Base-by-base conservation (phyloP, 192 early-diverging fungal species). In the Coemansia sp. region DNA sequence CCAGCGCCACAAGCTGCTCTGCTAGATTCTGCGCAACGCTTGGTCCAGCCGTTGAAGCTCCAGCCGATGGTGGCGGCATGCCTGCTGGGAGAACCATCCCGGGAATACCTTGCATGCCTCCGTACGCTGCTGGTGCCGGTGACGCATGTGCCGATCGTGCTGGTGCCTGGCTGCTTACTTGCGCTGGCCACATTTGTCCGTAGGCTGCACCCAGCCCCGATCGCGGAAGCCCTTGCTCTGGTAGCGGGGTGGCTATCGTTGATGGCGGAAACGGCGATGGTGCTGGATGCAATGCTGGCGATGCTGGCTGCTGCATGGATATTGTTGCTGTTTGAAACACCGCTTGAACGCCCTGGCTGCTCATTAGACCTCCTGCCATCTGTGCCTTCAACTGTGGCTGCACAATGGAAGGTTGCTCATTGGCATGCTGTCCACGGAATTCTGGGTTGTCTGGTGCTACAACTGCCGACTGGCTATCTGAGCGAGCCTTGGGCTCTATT, bases 1-100 rank as follows among this genome's bases (percentile, higher is more conserved):
- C 80, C 44, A 83, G 75, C 65, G 74, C 69, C 37, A 83, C 80
- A 20, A 83, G 66, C 80, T 83, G 80, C 38, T 83, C 80, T 1
- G 80, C 80, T 64, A 83, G 66, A 17, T 66, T 83, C 42, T 83
- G 80, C 19, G 80, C 80, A 38, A 83, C 64, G 57, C 53, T 81
- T 7, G 67, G 37, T 4, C 61, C 55, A 2, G 43, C 20, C 6
- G 40, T 5, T 9, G 39, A 22, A 5, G 19, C 49, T 45, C 41
- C 57, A 8, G 44, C 16, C 43, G 19, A 58, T n/a, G 45, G 42
- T 17, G 60, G 49, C 50, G 38, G 48, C 60, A 67, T 67, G 10
- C 41, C 61, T 32, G 19, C 17, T 9, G 61, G 43, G 32, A 59
- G 19, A 25, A 41, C 57, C 51, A 54, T 54, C 4, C 67, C 74